Base-by-base conservation (phyloP, 2,329 filamentous ascomycete species). In the Ascochyta koolunga region DNA sequence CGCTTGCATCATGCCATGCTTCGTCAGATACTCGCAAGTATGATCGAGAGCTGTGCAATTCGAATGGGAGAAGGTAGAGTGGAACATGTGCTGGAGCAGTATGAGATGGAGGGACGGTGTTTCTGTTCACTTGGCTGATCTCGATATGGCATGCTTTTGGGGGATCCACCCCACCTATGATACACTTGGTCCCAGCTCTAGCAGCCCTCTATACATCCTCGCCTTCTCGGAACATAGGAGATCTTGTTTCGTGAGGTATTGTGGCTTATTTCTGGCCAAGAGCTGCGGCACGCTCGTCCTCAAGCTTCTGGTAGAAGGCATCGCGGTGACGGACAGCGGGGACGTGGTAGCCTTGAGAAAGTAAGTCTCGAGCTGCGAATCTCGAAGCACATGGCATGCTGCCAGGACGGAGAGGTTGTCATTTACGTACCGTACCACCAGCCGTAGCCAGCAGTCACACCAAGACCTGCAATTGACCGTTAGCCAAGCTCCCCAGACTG, bases 401-500 rank as follows among this genome's bases (percentile, higher is more conserved):
- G 40, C 16, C 19, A 36, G 35, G 22, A 3, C 16, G 44, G 37
- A 27, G 41, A 21, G 29, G 21, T 41, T 21, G 37, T 37, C 42
- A 29, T 55, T 67, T 69, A 81, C 79, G 60, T 80, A 80, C 78
- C 85, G 78, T 88, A 88, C 86, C 86, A 88, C 80, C 82, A 89
- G 71, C 82, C 80, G 76, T 87, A 88, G 65, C 85, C 86, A 73
- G 80, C 79, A 64, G 83, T 78, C 62, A 82, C 80, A 68, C 85
- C 85, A 72, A 88, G 83, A 75, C 85, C 84, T 87, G 62, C 41
- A 36, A 41, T 39, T 48, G 54, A 54, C 32, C 42, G 62, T 73
- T 60, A 73, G 67, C 50, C 33, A 39, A 63, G 60, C 54, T 65
- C 37, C 45, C 33, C 49, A 18, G n/a, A 18, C 13, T n/a, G 41